These are phyloP conservation scores for Suillus alpinus DNA, from an alignment of 768 basidiomycete genomes.

Conservation along the genomic window DNA sequence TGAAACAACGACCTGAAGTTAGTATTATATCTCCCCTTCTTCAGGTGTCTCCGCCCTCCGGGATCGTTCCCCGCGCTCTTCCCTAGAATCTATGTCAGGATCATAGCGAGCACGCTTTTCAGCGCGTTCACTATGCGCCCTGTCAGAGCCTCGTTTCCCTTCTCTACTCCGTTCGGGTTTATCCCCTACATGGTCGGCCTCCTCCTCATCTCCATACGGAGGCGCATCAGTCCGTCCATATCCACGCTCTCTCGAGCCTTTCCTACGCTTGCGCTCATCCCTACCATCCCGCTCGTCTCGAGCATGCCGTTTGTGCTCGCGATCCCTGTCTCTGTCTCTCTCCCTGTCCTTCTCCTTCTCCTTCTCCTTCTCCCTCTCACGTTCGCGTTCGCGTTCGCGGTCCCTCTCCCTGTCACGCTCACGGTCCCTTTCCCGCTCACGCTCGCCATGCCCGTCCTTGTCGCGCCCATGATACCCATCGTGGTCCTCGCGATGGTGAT, in stretches of 20 bases:
- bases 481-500: conserved; percentile 20
- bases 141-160: conserved; percentile 39
- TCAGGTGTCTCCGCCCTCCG: conserved; percentile 75
- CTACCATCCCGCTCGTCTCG: conserved; percentile 56
- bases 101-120: conserved; percentile 68
- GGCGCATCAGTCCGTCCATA: conserved; percentile 44
- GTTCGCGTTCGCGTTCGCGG: conserved; percentile 37
- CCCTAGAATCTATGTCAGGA: conserved; percentile 43
- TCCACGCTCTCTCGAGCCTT: conserved; percentile 38
- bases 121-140: conserved; percentile 50
- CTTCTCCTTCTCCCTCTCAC: conserved; percentile 38
- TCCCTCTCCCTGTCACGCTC: conserved; percentile 40
- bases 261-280: conserved; percentile 42
- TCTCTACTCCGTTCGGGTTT: conserved; percentile 50
- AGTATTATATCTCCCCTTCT: conserved; percentile 76
- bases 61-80: conserved; percentile 36
- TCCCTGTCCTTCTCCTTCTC: conserved; percentile 36
- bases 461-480: conserved; percentile 14
- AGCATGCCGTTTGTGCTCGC: conserved; percentile 44
- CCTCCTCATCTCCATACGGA: conserved; percentile 38
- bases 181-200: conserved; percentile 29
- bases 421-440: conserved; percentile 39
- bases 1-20: too few relatives aligned
- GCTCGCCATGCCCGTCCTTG: conserved; percentile 29
- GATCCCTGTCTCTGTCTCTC: conserved; percentile 37